Evolutionary conservation across 495 filamentous ascomycete species (phyloP), one percentile per base, ranked within the genome.

Genomic region (Aspergillus biplanus): DNA sequence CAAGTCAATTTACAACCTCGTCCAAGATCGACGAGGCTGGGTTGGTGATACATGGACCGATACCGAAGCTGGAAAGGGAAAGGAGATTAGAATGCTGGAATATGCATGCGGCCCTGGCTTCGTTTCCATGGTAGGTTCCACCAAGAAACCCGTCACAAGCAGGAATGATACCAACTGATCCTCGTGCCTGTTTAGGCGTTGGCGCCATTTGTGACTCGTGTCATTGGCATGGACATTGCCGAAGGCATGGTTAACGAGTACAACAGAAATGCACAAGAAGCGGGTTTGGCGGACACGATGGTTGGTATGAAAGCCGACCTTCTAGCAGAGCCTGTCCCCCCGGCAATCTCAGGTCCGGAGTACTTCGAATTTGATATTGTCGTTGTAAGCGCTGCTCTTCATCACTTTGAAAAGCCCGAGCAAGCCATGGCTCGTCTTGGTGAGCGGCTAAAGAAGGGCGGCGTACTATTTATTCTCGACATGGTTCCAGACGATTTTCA

Each of bases 61-160:
- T 35, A 77, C 74, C 11, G 74, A 67, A 37, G 69, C 62, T 16
- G 69, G 71, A 11, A 68, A 75, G n/a, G 73, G 66, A 48, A 78
- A 80, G 59, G 74, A 82, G 33, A 76, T 90, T 48, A 79, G 82
- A 35, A 68, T 92, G 54, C 75, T 93, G 9, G 90, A 93, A 65
- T 93, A 92, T 73, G 90, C 90, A 50, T 92, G 88, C 62, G 90
- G 90, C 4, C 86, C 89, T 16, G 90, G 90, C 5, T 59, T 80
- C 64, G 78, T 91, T 64, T 86, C 85, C 6, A 74, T 80, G 63
- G 84, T 85, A 68, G 67, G 80, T 63, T 16, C 4, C 47, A 15
- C 27, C 2, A 27, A n/a, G 15, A 1, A 33, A 27, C 21, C 39
- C 56, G 5, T 35, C 8, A 9, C 16, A 9, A 2, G 5, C 21